Conservation (phyloP, 163 green algal genomes). For the Trebouxia gelatinosa region DNA sequence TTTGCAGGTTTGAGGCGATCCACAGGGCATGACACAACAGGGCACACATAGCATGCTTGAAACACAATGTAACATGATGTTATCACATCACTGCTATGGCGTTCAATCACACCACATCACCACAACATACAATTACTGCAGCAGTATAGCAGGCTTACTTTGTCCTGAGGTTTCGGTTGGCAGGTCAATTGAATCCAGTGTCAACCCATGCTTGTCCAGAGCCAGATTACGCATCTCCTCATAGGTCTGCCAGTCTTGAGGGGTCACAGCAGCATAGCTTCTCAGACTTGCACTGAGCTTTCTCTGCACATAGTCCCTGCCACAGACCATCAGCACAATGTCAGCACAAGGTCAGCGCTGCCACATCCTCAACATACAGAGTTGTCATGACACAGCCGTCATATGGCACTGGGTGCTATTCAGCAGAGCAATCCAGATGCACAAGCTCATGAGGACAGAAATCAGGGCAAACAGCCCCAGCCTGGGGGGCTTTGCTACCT, state of each 20-base stretch:
- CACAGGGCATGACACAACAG: no score
- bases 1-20: no score
- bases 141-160: no score
- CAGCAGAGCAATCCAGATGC: background rate
- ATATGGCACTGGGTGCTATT: background rate
- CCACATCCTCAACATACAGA: background rate
- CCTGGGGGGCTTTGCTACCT: background rate
- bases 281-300: background rate
- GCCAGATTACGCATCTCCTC: slow-evolving; percentile 10
- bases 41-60: no score
- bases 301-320: background rate
- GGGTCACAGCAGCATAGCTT: slow-evolving; percentile 2
- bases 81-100: no score
- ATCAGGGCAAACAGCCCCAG: background rate
- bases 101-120: no score
- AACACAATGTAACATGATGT: no score
- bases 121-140: no score
- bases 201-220: slow-evolving; percentile 10
- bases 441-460: background rate
- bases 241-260: slow-evolving; percentile 12
- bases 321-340: no score
- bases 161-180: background rate
- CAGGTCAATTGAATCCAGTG: background rate
- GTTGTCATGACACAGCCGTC: background rate
- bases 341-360: background rate